These are phyloP conservation scores for Colletotrichum salicis DNA, from an alignment of 2,329 filamentous ascomycete genomes.

Conservation along the genomic window DNA sequence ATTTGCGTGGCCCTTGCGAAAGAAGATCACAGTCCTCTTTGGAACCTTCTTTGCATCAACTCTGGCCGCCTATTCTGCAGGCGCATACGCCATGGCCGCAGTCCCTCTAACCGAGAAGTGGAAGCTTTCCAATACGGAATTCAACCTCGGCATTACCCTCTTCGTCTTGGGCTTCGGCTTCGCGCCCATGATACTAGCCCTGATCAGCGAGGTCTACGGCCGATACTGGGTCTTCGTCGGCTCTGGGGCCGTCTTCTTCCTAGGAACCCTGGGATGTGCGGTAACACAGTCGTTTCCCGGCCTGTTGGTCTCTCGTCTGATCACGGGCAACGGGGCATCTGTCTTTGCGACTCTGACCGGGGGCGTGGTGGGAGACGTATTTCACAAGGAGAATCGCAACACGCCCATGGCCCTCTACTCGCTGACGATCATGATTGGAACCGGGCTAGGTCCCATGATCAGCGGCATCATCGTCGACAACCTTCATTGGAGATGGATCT, in stretches of 20 bases:
- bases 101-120: conserved; percentile 65
- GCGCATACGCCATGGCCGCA: conserved; percentile 69
- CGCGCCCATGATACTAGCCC: conserved; percentile 75
- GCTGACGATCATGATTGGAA: conserved; percentile 69
- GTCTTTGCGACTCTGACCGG: conserved; percentile 61
- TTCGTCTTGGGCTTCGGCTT: conserved; percentile 74
- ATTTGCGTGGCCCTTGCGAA: conserved; percentile 31
- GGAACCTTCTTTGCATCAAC: conserved; percentile 57
- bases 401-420: conserved; percentile 77
- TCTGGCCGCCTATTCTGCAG: conserved; percentile 72
- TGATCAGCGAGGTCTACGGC: conserved; percentile 70
- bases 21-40: conserved; percentile 37
- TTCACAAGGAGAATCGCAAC: conserved; percentile 70
- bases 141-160: conserved; percentile 69
- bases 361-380: conserved; percentile 75
- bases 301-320: conserved; percentile 70
- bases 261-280: conserved; percentile 63
- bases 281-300: conserved; percentile 68
- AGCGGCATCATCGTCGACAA: conserved; percentile 69
- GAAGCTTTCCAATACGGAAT: conserved; percentile 65
- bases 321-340: conserved; percentile 70
- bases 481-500: conserved; percentile 73
- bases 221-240: conserved; percentile 45
- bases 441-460: conserved; percentile 70
- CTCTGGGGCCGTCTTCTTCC: conserved; percentile 47